Evolutionary conservation across 139 green algal genomes (phyloP).

Genomic region (Chlorella sp.): DNA sequence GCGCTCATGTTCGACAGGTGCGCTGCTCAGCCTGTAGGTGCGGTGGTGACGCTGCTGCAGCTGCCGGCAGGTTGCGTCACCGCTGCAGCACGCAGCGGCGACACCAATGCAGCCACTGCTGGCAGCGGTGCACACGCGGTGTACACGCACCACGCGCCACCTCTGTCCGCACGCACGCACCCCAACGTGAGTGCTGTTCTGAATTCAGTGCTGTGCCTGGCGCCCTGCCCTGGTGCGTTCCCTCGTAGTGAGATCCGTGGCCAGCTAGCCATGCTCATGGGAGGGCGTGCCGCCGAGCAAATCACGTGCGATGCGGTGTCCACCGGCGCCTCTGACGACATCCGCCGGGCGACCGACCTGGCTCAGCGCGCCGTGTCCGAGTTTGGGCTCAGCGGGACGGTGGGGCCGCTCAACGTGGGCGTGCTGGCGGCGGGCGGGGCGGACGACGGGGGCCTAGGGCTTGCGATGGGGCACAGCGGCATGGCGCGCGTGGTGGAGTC

Average conservation of each 20-base stretch:
- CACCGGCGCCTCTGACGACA: constrained; percentile 78
- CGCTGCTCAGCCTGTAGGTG: too few relatives aligned
- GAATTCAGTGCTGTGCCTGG: too few relatives aligned
- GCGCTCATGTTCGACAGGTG: constrained; percentile 77
- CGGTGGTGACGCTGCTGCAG: too few relatives aligned
- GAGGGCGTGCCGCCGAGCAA: constrained; percentile 81
- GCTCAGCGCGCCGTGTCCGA: constrained; percentile 65
- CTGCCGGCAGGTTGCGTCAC: too few relatives aligned
- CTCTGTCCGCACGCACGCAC: too few relatives aligned
- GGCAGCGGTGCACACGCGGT: too few relatives aligned
- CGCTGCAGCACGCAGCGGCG: too few relatives aligned
- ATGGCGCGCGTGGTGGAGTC: background rate
- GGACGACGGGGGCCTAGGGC: constrained; percentile 45
- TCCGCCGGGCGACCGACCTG: constrained; percentile 78
- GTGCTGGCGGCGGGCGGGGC: constrained; percentile 54
- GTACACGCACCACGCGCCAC: too few relatives aligned
- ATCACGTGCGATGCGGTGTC: constrained; percentile 52
- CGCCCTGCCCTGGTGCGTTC: too few relatives aligned
- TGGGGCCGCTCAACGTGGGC: constrained; percentile 76
- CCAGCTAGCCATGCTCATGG: constrained; percentile 84
- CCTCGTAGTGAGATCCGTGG: constrained; percentile 67
- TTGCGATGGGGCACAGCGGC: background rate
- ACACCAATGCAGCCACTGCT: too few relatives aligned
- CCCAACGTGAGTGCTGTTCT: too few relatives aligned
- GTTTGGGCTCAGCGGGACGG: constrained; percentile 59